phyloP scores from a whole-genome alignment of 2,329 filamentous ascomycete genomes.

The Ascochyta lentis region DNA sequence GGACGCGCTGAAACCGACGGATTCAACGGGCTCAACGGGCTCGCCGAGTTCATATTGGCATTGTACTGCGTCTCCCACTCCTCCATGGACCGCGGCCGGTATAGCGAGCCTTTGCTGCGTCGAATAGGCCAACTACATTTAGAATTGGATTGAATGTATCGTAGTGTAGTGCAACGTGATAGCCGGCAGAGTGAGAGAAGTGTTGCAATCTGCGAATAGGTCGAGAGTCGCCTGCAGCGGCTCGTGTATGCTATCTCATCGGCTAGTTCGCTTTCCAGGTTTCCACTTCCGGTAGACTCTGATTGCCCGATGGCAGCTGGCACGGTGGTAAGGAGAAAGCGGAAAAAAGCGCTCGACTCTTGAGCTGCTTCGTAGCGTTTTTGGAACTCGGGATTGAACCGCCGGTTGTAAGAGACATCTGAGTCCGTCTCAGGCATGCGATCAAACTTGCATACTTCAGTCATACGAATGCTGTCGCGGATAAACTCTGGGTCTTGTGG shows the following conservation, averaged over 20 bases:
- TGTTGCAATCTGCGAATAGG: constrained; percentile 4
- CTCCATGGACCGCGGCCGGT: neutral
- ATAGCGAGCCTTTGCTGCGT: constrained; percentile 3
- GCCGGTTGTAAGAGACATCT: neutral
- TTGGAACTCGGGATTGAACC: neutral
- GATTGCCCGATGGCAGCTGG: constrained; percentile 2
- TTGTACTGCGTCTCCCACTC: neutral
- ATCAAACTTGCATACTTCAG: neutral
- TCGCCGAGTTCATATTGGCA: neutral
- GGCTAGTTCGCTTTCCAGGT: neutral
- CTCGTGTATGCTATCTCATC: constrained; percentile 8
- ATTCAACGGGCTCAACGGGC: neutral
- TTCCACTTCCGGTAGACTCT: neutral
- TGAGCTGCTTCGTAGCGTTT: neutral
- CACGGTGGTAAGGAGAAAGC: constrained; percentile 6
- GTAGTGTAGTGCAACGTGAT: neutral
- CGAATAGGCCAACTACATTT: constrained; percentile 2
- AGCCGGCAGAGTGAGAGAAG: neutral
- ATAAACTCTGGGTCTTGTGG: neutral
- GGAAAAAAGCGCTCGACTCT: neutral
- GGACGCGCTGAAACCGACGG: neutral
- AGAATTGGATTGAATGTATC: neutral
- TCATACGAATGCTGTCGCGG: neutral
- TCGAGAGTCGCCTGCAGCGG: constrained; percentile 6
- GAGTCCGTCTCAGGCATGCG: neutral